Evolutionary conservation across 2,329 filamentous ascomycete genomes (phyloP).

Genomic region (Colletotrichum sp.): DNA sequence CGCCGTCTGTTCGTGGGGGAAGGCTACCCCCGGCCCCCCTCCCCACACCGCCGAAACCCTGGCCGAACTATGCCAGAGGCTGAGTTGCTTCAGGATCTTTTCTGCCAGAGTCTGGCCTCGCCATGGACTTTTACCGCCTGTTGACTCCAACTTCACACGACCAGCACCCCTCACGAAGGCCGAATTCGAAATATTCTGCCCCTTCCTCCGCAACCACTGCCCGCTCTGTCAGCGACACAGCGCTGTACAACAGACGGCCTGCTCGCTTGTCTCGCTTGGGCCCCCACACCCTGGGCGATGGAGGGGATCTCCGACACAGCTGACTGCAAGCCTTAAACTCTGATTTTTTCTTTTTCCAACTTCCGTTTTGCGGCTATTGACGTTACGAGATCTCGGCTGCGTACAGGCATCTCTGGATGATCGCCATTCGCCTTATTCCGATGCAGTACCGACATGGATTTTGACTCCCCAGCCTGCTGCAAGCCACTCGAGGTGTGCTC

Average conservation of each 20-base stretch:
- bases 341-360: neutral
- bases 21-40: neutral
- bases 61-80: neutral
- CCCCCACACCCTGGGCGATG: neutral
- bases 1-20: neutral
- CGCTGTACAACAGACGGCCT: neutral
- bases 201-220: neutral
- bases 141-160: neutral
- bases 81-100: neutral
- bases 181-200: neutral
- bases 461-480: neutral
- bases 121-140: neutral
- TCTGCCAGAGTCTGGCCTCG: neutral
- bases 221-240: neutral
- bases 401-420: neutral
- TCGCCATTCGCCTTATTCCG: constrained; percentile 11
- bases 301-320: neutral
- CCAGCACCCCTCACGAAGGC: neutral
- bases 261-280: neutral
- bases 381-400: neutral
- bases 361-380: neutral
- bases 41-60: neutral
- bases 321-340: neutral
- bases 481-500: neutral
- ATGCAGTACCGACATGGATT: constrained; percentile 4